Evolutionary conservation across 495 filamentous ascomycete species (phyloP).

Genomic region (Trichoderma parareesei): DNA sequence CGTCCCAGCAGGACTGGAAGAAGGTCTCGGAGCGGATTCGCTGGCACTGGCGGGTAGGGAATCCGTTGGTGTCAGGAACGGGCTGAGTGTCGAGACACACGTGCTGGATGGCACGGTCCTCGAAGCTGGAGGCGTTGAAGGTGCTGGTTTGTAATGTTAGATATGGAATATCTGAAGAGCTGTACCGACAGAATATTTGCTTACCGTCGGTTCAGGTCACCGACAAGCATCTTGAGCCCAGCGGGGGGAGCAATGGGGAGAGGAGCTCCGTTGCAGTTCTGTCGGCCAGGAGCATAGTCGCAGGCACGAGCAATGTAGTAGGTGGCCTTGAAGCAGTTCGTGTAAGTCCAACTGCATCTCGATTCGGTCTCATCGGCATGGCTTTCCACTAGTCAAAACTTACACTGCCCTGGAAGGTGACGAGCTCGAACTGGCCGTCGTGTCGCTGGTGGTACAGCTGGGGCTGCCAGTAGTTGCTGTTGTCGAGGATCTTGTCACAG

Average conservation of each 20-base stretch:
- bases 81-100: constrained; percentile 4
- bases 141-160: constrained; percentile 10
- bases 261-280: constrained; percentile 5
- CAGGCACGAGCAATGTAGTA: constrained; percentile 17
- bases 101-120: constrained; percentile 15
- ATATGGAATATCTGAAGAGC: not conserved
- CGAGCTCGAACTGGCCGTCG: constrained; percentile 59
- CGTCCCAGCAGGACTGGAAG: constrained; percentile 55
- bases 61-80: constrained; percentile 5
- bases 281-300: constrained; percentile 9
- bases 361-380: not conserved
- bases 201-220: constrained; percentile 29
- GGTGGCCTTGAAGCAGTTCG: constrained; percentile 8
- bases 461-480: constrained; percentile 75
- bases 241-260: constrained; percentile 48
- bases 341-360: too few relatives aligned
- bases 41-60: constrained; percentile 13
- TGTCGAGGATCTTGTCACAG: constrained; percentile 36
- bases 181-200: not conserved
- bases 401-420: constrained; percentile 36
- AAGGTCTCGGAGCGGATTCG: constrained; percentile 10
- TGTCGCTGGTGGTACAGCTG: constrained; percentile 52
- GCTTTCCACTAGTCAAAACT: not conserved
- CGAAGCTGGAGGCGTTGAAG: constrained; percentile 13
- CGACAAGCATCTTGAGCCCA: constrained; percentile 65